phyloP scores from a whole-genome alignment of 768 basidiomycete species.

The Mycena galopus region DNA sequence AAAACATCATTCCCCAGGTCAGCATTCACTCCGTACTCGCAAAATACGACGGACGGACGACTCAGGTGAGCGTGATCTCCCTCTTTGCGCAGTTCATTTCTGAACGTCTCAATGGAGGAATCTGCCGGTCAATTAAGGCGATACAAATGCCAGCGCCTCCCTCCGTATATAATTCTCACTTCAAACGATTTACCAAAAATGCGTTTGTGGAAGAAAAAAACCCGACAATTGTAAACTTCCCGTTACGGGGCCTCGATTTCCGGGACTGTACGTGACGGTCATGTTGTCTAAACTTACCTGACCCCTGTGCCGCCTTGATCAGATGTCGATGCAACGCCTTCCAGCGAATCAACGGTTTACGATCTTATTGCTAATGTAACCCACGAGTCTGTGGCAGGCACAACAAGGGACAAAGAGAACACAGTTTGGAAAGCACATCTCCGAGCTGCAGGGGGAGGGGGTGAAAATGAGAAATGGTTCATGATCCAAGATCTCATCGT shows the following conservation, averaged over 20 bases:
- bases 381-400: conserved; percentile 96
- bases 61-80: conserved; percentile 72
- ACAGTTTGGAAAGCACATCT: conserved; percentile 95
- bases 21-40: conserved; percentile 89
- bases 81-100: conserved; percentile 25
- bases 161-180: conserved; percentile 95
- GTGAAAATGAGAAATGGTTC: conserved; percentile 93
- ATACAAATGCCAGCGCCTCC: conserved; percentile 91
- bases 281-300: conserved; percentile 38
- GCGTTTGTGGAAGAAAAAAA: conserved; percentile 98
- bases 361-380: conserved; percentile 97
- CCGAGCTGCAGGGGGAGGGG: conserved; percentile 79
- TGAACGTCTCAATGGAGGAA: conserved; percentile 65
- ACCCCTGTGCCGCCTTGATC: conserved; percentile 41
- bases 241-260: conserved; percentile 93
- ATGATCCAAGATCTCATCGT: conserved; percentile 97
- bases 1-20: conserved; percentile 99
- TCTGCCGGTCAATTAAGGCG: conserved; percentile 86
- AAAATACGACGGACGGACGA: conserved; percentile 94
- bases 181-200: conserved; percentile 97
- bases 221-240: conserved; percentile 98
- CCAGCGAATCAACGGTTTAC: conserved; percentile 78
- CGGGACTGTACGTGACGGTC: conserved; percentile 78
- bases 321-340: conserved; percentile 84
- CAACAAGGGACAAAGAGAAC: conserved; percentile 91